These are phyloP conservation scores for Populus trichocarpa DNA, from an alignment of 441 rosid genomes.

Conservation along the genomic window DNA sequence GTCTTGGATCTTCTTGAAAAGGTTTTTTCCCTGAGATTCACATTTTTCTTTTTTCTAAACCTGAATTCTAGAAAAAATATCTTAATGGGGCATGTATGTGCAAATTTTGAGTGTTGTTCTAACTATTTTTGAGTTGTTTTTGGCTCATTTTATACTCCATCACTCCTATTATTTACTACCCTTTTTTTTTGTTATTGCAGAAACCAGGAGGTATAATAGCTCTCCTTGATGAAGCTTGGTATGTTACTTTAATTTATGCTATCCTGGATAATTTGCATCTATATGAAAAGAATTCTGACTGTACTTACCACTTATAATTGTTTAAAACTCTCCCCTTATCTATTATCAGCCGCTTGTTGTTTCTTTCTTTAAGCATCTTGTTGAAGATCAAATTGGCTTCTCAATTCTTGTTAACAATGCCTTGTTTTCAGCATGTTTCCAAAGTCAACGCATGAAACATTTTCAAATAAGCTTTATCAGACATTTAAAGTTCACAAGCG, in stretches of 20 bases:
- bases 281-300: slow-evolving; percentile 4
- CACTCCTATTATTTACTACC: neutral
- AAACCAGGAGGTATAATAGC: slow-evolving; percentile 98
- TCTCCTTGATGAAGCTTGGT: slow-evolving; percentile 99
- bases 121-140: neutral
- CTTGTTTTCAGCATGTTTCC: slow-evolving; percentile 87
- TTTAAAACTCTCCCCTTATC: neutral
- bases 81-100: neutral
- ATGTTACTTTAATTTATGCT: slow-evolving; percentile 15
- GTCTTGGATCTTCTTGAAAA: slow-evolving; percentile 95
- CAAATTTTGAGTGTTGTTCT: neutral
- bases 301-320: neutral
- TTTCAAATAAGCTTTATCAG: slow-evolving; percentile 91
- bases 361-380: slow-evolving; percentile 10
- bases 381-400: slow-evolving; percentile 7
- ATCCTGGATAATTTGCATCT: neutral
- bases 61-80: neutral
- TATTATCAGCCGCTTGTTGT: neutral
- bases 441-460: slow-evolving; percentile 98
- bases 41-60: neutral
- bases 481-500: slow-evolving; percentile 89
- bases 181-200: slow-evolving; percentile 40
- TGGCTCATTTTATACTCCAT: neutral
- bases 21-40: slow-evolving; percentile 35
- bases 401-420: slow-evolving; percentile 10